Evolutionary conservation across 805 yeast species (phyloP), one percentile per base, ranked within the genome.

Genomic region (Candida saitoana): DNA sequence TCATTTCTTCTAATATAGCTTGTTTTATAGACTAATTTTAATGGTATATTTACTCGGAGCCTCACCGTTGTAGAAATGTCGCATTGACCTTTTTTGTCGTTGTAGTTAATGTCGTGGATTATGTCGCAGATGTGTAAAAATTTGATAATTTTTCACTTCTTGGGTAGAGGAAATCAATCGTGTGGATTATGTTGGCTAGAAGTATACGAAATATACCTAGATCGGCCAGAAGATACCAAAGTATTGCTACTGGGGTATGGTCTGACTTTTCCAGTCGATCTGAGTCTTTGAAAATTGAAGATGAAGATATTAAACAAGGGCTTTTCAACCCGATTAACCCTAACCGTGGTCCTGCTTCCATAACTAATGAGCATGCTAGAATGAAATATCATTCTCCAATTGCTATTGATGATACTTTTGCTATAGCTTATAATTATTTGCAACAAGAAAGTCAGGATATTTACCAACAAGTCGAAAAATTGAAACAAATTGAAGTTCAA

Each of bases 341-440:
- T 9, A 39, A 46, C 6, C 45, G 49, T 20, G 86, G 86, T 2
- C 87, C 87, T 7, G 69, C 67, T 8, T 72, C 84, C 14, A 52
- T 80, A 18, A 69, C 64, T 44, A 63, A 69, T 40, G 57, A 65
- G 36, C 54, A 64, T 34, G 71, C 64, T 47, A 73, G 73, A 55
- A 46, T 60, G 29, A 68, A 77, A 45, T 88, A 89, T 63, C 71
- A 68, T 40, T 71, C 91, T 2, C 96, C 96, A 8, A 65, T 60
- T 34, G 84, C 81, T 2, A 71, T 89, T 34, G 79, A 84, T 47
- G 85, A 81, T 27, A 84, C 87, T 1, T 89, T 87, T 61, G 79
- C 82, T 41, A 58, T 73, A 35, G 87, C 96, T 6, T 79, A 84
- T 54, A 72, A 78, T 19, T 53, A 79, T 18, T 64, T 89, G 45